These are phyloP conservation scores for Kingdonia uniflora DNA, from an alignment of 164 flowering plant genomes.

Conservation along the genomic window DNA sequence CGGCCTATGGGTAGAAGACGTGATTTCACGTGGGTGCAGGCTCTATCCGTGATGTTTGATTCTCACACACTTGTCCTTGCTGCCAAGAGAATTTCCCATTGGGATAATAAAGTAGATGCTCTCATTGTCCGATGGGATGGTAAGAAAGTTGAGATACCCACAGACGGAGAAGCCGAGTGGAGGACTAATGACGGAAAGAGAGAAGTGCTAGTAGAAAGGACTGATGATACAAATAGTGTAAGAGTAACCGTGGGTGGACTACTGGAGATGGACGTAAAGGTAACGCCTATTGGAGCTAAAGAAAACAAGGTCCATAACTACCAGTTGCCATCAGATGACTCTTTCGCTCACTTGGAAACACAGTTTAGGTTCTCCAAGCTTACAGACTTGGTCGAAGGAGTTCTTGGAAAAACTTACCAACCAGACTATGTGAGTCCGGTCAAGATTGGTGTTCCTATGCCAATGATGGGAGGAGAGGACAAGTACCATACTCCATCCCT, in stretches of 20 bases:
- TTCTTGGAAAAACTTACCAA: conserved; percentile 57
- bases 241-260: conserved; percentile 34
- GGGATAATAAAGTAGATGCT: conserved; percentile 52
- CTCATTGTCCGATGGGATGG: conserved; percentile 42
- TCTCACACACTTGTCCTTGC: conserved; percentile 41
- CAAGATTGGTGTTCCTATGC: conserved; percentile 59
- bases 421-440: conserved; percentile 52
- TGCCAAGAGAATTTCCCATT: conserved; percentile 42
- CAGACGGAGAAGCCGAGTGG: conserved; percentile 55
- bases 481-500: conserved; percentile 43
- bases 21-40: conserved; percentile 75
- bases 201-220: conserved; percentile 43
- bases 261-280: conserved; percentile 37
- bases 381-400: conserved; percentile 49
- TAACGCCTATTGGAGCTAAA: conserved; percentile 40
- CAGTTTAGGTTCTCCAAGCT: conserved; percentile 28
- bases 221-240: conserved; percentile 43
- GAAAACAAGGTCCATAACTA: conserved; percentile 57
- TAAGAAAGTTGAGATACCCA: conserved; percentile 22
- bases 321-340: conserved; percentile 39
- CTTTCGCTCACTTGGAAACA: conserved; percentile 39
- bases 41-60: conserved; percentile 56
- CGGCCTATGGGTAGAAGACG: conserved; percentile 45
- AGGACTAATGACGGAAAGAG: conserved; percentile 18
- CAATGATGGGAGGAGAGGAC: conserved; percentile 78